Evolutionary conservation across 352 stramenopile species (phyloP).

Genomic region (Elongisporangium undulatum): DNA sequence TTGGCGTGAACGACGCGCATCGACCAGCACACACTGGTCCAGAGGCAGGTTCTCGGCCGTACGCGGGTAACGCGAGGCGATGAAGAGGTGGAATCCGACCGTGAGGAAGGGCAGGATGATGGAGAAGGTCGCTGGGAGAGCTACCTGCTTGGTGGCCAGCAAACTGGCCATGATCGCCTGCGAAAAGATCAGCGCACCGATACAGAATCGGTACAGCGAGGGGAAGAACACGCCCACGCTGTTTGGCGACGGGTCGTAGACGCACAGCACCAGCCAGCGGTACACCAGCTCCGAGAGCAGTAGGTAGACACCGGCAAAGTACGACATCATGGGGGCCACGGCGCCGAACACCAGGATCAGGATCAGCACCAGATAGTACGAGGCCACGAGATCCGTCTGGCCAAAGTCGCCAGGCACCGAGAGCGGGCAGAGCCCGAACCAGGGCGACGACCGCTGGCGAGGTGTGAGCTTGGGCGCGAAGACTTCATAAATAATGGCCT

Average conservation of each 20-base stretch:
- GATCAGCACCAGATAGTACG: conserved; percentile 75
- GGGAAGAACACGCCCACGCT: conserved; percentile 69
- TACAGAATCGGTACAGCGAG: conserved; percentile 77
- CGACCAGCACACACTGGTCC: conserved; percentile 69
- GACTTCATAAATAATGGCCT: conserved; percentile 69
- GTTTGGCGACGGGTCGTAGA: conserved; percentile 66
- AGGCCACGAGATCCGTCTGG: conserved; percentile 47
- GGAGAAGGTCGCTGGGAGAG: conserved; percentile 45
- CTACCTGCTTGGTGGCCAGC: conserved; percentile 71
- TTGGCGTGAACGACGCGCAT: conserved; percentile 51
- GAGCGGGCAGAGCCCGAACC: conserved; percentile 64
- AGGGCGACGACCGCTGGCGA: conserved; percentile 56
- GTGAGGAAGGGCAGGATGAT: conserved; percentile 70
- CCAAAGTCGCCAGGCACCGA: conserved; percentile 55
- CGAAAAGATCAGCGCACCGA: conserved; percentile 71
- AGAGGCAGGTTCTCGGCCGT: conserved; percentile 66
- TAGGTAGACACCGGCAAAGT: conserved; percentile 69
- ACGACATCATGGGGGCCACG: conserved; percentile 76
- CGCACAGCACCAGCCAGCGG: conserved; percentile 67
- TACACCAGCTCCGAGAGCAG: conserved; percentile 73
- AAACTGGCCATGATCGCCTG: conserved; percentile 75
- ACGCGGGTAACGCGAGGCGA: conserved; percentile 61
- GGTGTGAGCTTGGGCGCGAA: conserved; percentile 81
- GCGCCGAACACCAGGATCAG: conserved; percentile 70
- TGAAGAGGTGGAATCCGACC: conserved; percentile 64